These are phyloP conservation scores for Psilocybe cubensis DNA, from an alignment of 768 basidiomycete species.

Conservation along the genomic window DNA sequence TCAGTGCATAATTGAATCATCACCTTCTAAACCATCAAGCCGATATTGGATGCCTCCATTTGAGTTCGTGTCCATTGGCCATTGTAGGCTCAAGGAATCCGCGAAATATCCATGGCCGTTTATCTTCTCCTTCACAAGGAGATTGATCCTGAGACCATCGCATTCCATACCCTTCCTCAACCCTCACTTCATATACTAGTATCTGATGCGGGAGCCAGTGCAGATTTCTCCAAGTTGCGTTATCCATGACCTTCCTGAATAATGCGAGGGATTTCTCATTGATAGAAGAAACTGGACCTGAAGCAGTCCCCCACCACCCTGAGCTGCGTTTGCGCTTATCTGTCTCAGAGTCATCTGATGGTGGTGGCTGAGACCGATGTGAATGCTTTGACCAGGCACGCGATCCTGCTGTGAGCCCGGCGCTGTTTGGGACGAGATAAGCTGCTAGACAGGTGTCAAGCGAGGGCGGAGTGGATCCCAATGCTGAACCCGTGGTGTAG, in stretches of 20 bases:
- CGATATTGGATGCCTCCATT: constrained; percentile 56
- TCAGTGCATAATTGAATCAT: no score
- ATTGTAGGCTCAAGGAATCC: constrained; percentile 74
- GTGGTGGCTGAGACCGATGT: constrained; percentile 47
- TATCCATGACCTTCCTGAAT: constrained; percentile 56
- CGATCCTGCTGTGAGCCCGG: constrained; percentile 57
- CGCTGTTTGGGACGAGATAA: constrained; percentile 52
- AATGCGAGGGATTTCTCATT: constrained; percentile 55
- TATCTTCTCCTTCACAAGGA: constrained; percentile 3
- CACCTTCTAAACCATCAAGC: not conserved
- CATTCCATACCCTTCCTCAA: constrained; percentile 68
- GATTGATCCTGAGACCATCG: constrained; percentile 57
- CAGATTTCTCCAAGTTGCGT: constrained; percentile 62
- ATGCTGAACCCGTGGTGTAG: constrained; percentile 61
- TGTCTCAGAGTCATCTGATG: constrained; percentile 10
- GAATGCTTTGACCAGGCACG: constrained; percentile 72
- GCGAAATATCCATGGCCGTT: constrained; percentile 55
- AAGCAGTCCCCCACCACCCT: constrained; percentile 66
- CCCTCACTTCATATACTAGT: constrained; percentile 64
- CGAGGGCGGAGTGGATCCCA: constrained; percentile 53
- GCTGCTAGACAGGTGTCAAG: constrained; percentile 52
- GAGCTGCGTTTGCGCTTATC: constrained; percentile 18
- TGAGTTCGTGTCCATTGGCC: constrained; percentile 64
- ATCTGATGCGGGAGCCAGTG: constrained; percentile 69
- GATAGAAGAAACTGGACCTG: constrained; percentile 53